A percentile compares a stretch with the other conserved stretches of the same genome.
Evolutionary conservation across 1,284 basidiomycete genomes (phyloP).

Genomic region (Schizopora paradoxa): DNA sequence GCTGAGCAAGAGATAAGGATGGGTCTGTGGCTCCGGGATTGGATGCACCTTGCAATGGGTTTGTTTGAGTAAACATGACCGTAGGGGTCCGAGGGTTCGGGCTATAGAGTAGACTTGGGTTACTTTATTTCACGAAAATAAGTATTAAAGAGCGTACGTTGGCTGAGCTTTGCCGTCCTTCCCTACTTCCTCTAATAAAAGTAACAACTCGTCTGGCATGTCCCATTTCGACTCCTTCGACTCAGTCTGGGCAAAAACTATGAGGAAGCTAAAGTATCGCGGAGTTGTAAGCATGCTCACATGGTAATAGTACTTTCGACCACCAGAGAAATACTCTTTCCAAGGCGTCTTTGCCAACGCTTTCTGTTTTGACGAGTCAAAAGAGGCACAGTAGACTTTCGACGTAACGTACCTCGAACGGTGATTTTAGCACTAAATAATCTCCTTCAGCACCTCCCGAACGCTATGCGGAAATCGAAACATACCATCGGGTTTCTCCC

Average conservation of each 20-base stretch:
- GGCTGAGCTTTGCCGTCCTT: conserved; percentile 49
- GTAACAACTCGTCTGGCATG: conserved; percentile 82
- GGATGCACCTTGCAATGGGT: conserved; percentile 15
- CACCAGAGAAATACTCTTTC: conserved; percentile 89
- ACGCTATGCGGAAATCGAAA: conserved; percentile 17
- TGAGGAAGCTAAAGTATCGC: too few species aligned
- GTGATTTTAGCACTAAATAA: conserved; percentile 60
- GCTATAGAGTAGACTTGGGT: not conserved
- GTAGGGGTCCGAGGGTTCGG: conserved; percentile 13
- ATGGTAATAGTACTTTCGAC: conserved; percentile 91
- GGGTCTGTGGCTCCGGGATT: conserved; percentile 10
- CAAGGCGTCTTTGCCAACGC: conserved; percentile 36
- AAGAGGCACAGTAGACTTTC: not conserved
- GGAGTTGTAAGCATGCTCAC: conserved; percentile 41
- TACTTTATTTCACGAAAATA: not conserved
- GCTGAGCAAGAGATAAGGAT: conserved; percentile 12
- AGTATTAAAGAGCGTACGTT: not conserved
- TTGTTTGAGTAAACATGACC: conserved; percentile 6
- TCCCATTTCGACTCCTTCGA: conserved; percentile 88
- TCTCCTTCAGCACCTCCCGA: not conserved
- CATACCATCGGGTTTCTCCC: conserved; percentile 83
- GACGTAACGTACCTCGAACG: conserved; percentile 66
- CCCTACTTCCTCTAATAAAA: conserved; percentile 79
- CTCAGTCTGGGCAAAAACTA: too few species aligned
- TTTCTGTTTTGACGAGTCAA: conserved; percentile 5